Conservation (phyloP, 805 yeast genomes). For the Metschnikowia arizonensis region DNA sequence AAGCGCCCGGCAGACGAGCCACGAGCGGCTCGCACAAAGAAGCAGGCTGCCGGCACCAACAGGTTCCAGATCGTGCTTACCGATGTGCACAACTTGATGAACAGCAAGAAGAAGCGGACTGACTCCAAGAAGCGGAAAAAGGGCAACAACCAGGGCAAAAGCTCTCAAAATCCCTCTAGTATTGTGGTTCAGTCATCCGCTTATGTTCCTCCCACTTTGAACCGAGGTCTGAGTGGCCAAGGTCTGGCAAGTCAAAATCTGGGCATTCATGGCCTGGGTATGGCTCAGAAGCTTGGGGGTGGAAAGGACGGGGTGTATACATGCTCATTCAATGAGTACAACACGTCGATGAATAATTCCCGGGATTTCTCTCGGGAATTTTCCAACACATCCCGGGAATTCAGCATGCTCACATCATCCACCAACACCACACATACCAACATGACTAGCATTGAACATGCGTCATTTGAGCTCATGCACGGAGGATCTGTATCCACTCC, state of each 20-base stretch:
- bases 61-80: constrained; percentile 20
- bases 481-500: constrained; percentile 39
- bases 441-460: constrained; percentile 37
- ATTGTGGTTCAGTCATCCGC: not conserved
- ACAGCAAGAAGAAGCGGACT: constrained; percentile 17
- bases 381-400: constrained; percentile 23
- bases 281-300: not conserved
- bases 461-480: constrained; percentile 34
- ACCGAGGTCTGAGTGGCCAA: not conserved
- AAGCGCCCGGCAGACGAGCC: constrained; percentile 11
- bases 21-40: constrained; percentile 11
- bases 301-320: not conserved
- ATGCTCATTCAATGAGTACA: constrained; percentile 16
- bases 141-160: not conserved
- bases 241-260: not conserved
- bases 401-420: constrained; percentile 25
- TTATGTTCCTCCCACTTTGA: not conserved
- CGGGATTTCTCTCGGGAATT: constrained; percentile 2
- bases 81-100: constrained; percentile 22
- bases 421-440: constrained; percentile 29
- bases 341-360: constrained; percentile 16
- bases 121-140: constrained; percentile 6
- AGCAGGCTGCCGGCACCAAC: constrained; percentile 12
- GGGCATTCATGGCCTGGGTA: not conserved
- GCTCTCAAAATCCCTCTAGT: not conserved